phyloP scores from a whole-genome alignment of 2,329 filamentous ascomycete species.

The Zasmidium angulare region DNA sequence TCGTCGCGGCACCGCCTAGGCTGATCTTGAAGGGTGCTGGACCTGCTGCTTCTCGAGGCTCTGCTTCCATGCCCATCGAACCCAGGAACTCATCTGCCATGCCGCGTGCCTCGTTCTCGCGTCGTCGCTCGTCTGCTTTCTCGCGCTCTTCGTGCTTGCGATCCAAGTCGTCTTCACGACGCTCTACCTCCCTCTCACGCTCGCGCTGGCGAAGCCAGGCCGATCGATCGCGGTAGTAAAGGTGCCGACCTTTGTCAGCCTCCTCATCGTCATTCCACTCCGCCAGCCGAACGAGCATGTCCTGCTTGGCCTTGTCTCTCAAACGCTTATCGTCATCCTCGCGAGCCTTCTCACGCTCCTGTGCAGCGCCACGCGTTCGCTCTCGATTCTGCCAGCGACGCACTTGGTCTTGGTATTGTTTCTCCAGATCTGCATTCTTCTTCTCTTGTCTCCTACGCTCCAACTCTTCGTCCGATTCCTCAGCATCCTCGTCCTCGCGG shows the following conservation, averaged over 20 bases:
- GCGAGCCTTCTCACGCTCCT: slow-evolving; percentile 80
- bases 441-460: slow-evolving; percentile 70
- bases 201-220: slow-evolving; percentile 82
- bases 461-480: slow-evolving; percentile 83
- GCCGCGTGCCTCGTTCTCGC: slow-evolving; percentile 75
- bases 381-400: slow-evolving; percentile 90
- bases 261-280: slow-evolving; percentile 94
- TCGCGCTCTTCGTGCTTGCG: slow-evolving; percentile 76
- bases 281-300: slow-evolving; percentile 68
- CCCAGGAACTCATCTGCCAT: slow-evolving; percentile 91
- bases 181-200: slow-evolving; percentile 70
- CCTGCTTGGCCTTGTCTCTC: slow-evolving; percentile 62
- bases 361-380: slow-evolving; percentile 74
- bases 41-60: slow-evolving; percentile 59
- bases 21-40: slow-evolving; percentile 78
- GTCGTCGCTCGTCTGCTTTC: slow-evolving; percentile 59
- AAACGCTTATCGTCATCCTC: slow-evolving; percentile 73
- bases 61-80: slow-evolving; percentile 71
- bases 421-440: slow-evolving; percentile 73
- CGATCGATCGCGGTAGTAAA: slow-evolving; percentile 85
- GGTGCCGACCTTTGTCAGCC: slow-evolving; percentile 73
- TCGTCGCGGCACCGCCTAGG: slow-evolving; percentile 76
- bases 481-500: slow-evolving; percentile 80
- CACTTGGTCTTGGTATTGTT: slow-evolving; percentile 80
- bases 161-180: slow-evolving; percentile 77